Base-by-base conservation (phyloP, 805 yeast genomes). In the Hanseniaspora occidentalis region DNA sequence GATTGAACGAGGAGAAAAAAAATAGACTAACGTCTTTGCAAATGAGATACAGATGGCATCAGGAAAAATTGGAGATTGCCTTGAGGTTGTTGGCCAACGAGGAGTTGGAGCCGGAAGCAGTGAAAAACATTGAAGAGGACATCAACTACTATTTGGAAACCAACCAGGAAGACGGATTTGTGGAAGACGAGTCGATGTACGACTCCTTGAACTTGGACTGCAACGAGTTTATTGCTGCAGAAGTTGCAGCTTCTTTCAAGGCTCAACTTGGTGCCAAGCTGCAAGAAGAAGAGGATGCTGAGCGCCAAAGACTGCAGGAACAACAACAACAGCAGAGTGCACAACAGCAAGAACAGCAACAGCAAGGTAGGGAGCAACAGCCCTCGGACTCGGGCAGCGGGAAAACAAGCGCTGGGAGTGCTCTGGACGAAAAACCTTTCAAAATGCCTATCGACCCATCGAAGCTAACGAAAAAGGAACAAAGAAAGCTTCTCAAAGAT, bases 181-280 rank as follows among this genome's bases (percentile, higher is more conserved):
- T 88, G 25, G 96, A 85, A 53, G 95, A 89, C 59, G 96, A 88
- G 52, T 84, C 84, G n/a, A 77, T 89, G 47, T 89, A 89, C 60
- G 97, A 89, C 47, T 79, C 73, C 40, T 67, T 89, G 43, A 82
- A 79, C 42, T 67, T 89, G 36, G 79, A 73, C 44, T 79, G 76
- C 5, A 58, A 61, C 39, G 76, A 73, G 35, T 59, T 71, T 27
- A 72, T 70, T 26, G 73, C 70, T 20, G 74, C 70, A 26, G 73
- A 68, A 41, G 69, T 67, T 22, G 74, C 72, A 27, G 67, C 57
- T 36, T 54, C 52, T 17, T 58, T 56, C 45, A 58, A 60, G 1
- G 45, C 53, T 3, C 58, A 56, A 41, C 47, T 38, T 34, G 48
- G 48, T n/a, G 60, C 53, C 16, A 60, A 57, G 31, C 45, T 43